These are phyloP conservation scores for Aspergillus phoenicis DNA, from an alignment of 2,329 filamentous ascomycete genomes.

Conservation along the genomic window DNA sequence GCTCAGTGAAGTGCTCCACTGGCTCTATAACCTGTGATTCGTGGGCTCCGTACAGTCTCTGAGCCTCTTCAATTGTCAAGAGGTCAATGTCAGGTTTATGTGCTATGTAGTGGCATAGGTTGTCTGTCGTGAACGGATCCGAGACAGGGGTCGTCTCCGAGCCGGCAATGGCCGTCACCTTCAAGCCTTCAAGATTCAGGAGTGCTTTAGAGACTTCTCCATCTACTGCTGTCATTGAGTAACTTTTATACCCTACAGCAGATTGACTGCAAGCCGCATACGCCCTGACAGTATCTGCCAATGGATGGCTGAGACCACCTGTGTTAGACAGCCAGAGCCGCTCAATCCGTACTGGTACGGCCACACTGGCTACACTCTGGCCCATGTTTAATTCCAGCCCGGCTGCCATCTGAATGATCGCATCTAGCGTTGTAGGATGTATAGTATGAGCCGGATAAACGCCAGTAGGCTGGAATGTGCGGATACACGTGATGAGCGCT, in stretches of 20 bases:
- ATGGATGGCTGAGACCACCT: slow-evolving; percentile 3
- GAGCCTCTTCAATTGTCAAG: background rate
- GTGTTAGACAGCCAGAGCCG: slow-evolving; percentile 6
- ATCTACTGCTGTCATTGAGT: background rate
- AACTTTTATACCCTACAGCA: background rate
- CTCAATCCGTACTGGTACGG: slow-evolving; percentile 7
- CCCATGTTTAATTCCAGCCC: slow-evolving; percentile 1
- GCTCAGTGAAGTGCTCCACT: slow-evolving; percentile 1
- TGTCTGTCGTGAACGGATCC: background rate
- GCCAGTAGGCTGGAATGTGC: background rate
- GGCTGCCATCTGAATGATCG: slow-evolving; percentile 12
- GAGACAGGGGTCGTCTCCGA: background rate
- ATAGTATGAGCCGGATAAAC: slow-evolving; percentile 7
- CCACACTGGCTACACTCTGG: background rate
- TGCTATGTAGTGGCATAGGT: background rate
- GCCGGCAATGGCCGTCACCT: background rate
- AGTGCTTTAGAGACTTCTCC: background rate
- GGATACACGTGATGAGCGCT: background rate
- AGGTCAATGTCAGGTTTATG: slow-evolving; percentile 4
- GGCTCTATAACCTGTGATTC: background rate
- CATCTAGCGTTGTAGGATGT: slow-evolving; percentile 15
- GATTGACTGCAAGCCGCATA: background rate
- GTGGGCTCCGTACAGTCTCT: background rate
- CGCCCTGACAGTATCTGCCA: background rate
- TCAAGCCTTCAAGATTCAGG: background rate